Percentiles rank a stretch among this genome's conserved stretches.
Conservation (phyloP, 1,139 yeast genomes). For the Blastobotrys malaysiensis region DNA sequence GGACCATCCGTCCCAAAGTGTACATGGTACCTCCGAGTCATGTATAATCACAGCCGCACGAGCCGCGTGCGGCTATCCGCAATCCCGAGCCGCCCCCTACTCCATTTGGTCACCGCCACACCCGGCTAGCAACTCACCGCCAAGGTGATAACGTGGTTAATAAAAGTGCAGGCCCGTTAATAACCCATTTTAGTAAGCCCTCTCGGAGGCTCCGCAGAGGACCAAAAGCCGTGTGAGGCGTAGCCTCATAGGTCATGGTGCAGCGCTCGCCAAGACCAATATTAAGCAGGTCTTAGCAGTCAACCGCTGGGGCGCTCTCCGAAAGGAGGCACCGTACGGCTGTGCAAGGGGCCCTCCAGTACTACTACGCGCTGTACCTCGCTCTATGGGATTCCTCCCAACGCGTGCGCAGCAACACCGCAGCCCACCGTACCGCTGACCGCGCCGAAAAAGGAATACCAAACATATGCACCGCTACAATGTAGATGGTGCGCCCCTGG, state of each 20-base stretch:
- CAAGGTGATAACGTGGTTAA: too few relatives aligned
- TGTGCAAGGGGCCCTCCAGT: background rate
- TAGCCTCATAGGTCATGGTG: background rate
- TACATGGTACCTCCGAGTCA: too few relatives aligned
- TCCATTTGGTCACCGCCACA: too few relatives aligned
- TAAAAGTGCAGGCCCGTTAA: too few relatives aligned
- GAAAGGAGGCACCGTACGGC: background rate
- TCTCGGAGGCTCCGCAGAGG: too few relatives aligned
- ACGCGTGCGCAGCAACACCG: background rate
- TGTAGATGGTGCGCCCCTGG: background rate
- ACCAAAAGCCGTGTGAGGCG: too few relatives aligned
- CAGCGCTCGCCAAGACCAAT: background rate
- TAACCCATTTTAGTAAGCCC: too few relatives aligned
- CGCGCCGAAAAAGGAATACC: background rate
- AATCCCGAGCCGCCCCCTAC: too few relatives aligned
- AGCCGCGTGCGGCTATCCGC: background rate
- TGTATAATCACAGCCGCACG: background rate
- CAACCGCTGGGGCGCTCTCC: background rate
- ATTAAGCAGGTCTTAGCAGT: background rate
- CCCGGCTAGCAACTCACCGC: too few relatives aligned
- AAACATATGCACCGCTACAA: background rate
- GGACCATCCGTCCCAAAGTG: too few relatives aligned
- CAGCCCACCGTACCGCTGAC: background rate
- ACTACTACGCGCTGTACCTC: too few relatives aligned
- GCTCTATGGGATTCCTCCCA: too few relatives aligned